These are phyloP conservation scores for Meripilus lineatus DNA, from an alignment of 1,284 basidiomycete genomes.

Conservation along the genomic window DNA sequence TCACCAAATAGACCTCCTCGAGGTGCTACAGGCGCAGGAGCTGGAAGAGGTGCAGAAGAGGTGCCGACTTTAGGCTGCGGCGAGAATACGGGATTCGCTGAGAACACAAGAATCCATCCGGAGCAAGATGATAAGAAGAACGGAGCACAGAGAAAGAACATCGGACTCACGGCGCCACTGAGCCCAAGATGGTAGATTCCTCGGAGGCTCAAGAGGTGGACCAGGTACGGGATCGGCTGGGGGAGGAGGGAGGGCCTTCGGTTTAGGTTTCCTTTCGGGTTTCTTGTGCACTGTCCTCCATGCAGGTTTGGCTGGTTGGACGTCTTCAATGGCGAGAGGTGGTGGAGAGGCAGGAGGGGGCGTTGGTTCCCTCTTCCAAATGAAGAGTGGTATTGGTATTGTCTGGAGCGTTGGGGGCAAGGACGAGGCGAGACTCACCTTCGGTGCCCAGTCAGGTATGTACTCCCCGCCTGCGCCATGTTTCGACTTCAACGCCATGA, in stretches of 20 bases:
- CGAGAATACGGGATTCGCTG: constrained; percentile 53
- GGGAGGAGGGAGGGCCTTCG: constrained; percentile 38
- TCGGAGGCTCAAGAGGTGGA: constrained; percentile 31
- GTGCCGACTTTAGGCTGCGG: constrained; percentile 38
- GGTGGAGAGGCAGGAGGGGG: constrained; percentile 25
- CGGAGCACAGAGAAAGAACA: not conserved
- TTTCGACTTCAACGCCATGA: constrained; percentile 73
- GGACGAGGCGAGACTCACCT: constrained; percentile 30
- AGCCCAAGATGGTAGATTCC: constrained; percentile 63
- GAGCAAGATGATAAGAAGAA: not conserved
- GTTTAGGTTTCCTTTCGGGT: constrained; percentile 36
- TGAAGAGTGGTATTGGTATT: not conserved
- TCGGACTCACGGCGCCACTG: constrained; percentile 66
- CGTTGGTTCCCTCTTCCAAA: constrained; percentile 14
- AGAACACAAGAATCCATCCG: too few relatives aligned
- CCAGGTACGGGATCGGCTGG: constrained; percentile 36
- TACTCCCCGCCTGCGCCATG: constrained; percentile 68
- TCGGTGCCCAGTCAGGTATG: constrained; percentile 58
- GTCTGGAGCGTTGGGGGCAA: not conserved
- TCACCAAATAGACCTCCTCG: constrained; percentile 62
- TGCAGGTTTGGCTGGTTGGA: constrained; percentile 50
- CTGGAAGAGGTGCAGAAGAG: constrained; percentile 31
- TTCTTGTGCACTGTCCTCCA: constrained; percentile 69
- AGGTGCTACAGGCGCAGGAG: constrained; percentile 36
- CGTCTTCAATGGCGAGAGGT: constrained; percentile 30